Evolutionary conservation across 768 basidiomycete species (phyloP), one percentile per base, ranked within the genome.

Genomic region (Lactarius tabidus): DNA sequence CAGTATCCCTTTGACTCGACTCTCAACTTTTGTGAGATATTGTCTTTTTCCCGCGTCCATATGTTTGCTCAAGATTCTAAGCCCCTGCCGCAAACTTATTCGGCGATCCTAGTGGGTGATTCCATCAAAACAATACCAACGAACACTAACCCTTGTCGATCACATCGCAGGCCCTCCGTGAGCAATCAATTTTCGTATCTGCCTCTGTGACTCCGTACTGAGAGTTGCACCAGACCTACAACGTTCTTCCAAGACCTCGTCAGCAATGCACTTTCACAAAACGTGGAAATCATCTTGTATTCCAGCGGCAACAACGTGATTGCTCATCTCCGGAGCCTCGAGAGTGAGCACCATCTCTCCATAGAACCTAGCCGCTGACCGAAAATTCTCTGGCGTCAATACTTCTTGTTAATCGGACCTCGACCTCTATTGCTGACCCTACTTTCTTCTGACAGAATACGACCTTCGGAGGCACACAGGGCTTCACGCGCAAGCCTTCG

Each of bases 391-490:
- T 15, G 26, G 14, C 20, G 31, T 20, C 7, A 31, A 48, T 26
- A 66, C 60, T 63, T 29, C 58, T 67, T 33, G 63, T 35, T 35
- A 29, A 33, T 48, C 12, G 31, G n/a, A 60, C 35, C n/a, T 48
- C 17, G 28, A 8, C 14, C 17, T 38, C 23, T 35, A 33, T 43
- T 17, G 10, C 33, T 60, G 23, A 60, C 31, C 7, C 45, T 14
- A 23, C 4, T 35, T 23, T 26, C 29, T n/a, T 35, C 35, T 15
- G 23, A 59, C 41, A 90, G 86, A 91, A 91, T 70, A 89, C 88
- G 29, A 90, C 90, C 0, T 91, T 90, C 68, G 89, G 88, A 29
- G 89, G 88, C 7, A 85, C 86, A 51, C 87, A 84, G 74, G 90
- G 90, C 3, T 91, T 91, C 73, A 85, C 86, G 4, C 79, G 83